Percentiles rank a stretch among this genome's conserved stretches.
phyloP scores from a whole-genome alignment of 2,329 filamentous ascomycete genomes.

The Arthrobotrys musiformis region DNA sequence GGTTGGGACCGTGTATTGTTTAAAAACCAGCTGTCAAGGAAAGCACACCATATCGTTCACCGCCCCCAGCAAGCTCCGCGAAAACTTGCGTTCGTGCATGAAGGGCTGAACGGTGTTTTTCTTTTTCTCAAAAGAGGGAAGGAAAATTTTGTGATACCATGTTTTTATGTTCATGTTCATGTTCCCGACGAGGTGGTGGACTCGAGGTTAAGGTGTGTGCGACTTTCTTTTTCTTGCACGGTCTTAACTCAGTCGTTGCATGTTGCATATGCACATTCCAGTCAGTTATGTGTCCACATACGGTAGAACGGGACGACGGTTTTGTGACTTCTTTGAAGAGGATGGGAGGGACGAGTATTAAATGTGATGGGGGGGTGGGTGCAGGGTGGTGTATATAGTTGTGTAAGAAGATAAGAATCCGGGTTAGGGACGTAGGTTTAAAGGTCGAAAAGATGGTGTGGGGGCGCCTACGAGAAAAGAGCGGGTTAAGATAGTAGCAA shows the following conservation, averaged over 20 bases:
- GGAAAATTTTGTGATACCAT: constrained; percentile 24
- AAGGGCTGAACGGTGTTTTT: constrained; percentile 12
- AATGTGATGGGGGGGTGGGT: background rate
- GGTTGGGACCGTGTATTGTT: constrained; percentile 18
- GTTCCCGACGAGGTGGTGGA: constrained; percentile 1
- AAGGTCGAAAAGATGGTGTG: constrained; percentile 14
- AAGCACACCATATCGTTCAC: constrained; percentile 22
- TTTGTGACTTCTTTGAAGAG: background rate
- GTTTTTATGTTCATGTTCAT: background rate
- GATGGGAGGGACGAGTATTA: background rate
- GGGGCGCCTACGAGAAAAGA: constrained; percentile 13
- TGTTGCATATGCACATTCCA: constrained; percentile 29
- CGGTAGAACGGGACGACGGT: background rate
- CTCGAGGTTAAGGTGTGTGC: background rate
- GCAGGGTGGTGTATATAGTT: background rate
- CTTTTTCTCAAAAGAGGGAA: background rate
- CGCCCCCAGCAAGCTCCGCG: constrained; percentile 31
- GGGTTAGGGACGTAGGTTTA: background rate
- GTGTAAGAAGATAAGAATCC: constrained; percentile 19
- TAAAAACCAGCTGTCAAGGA: background rate
- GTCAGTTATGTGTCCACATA: constrained; percentile 20
- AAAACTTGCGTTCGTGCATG: constrained; percentile 53
- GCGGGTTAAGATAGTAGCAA: background rate
- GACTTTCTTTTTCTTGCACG: background rate
- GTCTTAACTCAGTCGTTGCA: background rate